phyloP scores from a whole-genome alignment of 208 protist genomes.

The Leishmania tropica region DNA sequence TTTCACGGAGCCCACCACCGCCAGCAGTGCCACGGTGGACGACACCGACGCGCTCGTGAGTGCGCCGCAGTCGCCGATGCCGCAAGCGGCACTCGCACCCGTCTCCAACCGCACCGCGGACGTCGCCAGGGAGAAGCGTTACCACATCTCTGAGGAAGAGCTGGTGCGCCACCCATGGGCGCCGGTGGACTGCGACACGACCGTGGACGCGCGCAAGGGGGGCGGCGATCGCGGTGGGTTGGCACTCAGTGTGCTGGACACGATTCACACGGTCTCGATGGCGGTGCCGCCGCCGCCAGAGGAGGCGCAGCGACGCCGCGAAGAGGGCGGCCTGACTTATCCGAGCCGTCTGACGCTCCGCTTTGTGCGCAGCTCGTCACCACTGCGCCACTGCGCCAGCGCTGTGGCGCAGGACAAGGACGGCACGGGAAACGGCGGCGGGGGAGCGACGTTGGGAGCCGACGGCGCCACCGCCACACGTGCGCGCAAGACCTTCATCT shows the following conservation, averaged over 20 bases:
- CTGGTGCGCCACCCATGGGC: slow-evolving; percentile 6
- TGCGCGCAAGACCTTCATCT: slow-evolving; percentile 5
- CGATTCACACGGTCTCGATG: slow-evolving; percentile 39
- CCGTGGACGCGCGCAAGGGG: slow-evolving; percentile 19
- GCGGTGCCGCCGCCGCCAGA: slow-evolving; percentile 23
- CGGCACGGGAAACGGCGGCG: neutral
- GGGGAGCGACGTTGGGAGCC: neutral
- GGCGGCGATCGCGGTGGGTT: neutral
- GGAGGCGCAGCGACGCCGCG: slow-evolving; percentile 29
- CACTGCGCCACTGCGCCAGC: neutral
- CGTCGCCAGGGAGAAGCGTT: slow-evolving; percentile 4
- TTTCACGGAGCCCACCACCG: neutral
- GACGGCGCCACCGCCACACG: neutral
- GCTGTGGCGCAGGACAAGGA: neutral
- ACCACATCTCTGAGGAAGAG: slow-evolving; percentile 29
- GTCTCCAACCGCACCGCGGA: neutral
- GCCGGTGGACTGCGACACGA: slow-evolving; percentile 5
- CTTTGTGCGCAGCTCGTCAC: slow-evolving; percentile 18
- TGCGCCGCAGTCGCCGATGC: neutral
- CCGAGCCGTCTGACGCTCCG: slow-evolving; percentile 47
- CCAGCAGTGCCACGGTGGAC: slow-evolving; percentile 6
- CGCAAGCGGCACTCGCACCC: neutral
- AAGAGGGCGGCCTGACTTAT: slow-evolving; percentile 42
- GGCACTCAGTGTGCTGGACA: slow-evolving; percentile 21
- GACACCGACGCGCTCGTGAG: slow-evolving; percentile 8